A percentile compares a stretch with the other conserved stretches of the same genome.
These are phyloP conservation scores for Suillus americanus DNA, from an alignment of 768 basidiomycete genomes.

Conservation along the genomic window DNA sequence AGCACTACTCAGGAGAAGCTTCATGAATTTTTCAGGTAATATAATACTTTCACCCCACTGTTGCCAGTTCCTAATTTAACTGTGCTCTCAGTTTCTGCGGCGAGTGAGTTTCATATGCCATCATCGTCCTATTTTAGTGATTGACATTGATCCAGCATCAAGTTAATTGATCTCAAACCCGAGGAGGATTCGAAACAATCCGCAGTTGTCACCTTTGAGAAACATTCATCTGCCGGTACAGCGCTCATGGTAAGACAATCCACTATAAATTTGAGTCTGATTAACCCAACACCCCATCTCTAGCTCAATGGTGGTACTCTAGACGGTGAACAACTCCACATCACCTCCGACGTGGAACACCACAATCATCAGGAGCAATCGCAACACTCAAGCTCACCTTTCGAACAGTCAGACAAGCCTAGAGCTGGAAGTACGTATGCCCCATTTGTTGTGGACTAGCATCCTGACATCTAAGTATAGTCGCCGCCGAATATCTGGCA, in stretches of 20 bases:
- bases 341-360: slow-evolving; percentile 68
- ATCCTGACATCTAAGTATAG: slow-evolving; percentile 33
- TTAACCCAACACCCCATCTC: neutral
- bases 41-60: slow-evolving; percentile 3
- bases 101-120: slow-evolving; percentile 44
- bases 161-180: slow-evolving; percentile 56
- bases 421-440: slow-evolving; percentile 68
- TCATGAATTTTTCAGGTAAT: slow-evolving; percentile 80
- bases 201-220: slow-evolving; percentile 85
- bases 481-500: slow-evolving; percentile 93
- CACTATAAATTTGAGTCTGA: fast-evolving
- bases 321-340: slow-evolving; percentile 66
- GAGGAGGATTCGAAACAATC: slow-evolving; percentile 36
- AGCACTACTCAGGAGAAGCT: slow-evolving; percentile 67
- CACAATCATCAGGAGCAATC: slow-evolving; percentile 50
- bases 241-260: slow-evolving; percentile 65
- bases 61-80: slow-evolving; percentile 6
- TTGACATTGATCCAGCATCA: slow-evolving; percentile 48
- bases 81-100: slow-evolving; percentile 73
- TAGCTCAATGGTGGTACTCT: slow-evolving; percentile 77
- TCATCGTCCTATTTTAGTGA: neutral
- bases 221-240: slow-evolving; percentile 79
- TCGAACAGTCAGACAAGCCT: slow-evolving; percentile 91
- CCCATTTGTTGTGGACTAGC: neutral
- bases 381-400: slow-evolving; percentile 36